A percentile compares a stretch with the other conserved stretches of the same genome.
These are phyloP conservation scores for Globisporangium takayamanum DNA, from an alignment of 352 stramenopile species.

Conservation along the genomic window DNA sequence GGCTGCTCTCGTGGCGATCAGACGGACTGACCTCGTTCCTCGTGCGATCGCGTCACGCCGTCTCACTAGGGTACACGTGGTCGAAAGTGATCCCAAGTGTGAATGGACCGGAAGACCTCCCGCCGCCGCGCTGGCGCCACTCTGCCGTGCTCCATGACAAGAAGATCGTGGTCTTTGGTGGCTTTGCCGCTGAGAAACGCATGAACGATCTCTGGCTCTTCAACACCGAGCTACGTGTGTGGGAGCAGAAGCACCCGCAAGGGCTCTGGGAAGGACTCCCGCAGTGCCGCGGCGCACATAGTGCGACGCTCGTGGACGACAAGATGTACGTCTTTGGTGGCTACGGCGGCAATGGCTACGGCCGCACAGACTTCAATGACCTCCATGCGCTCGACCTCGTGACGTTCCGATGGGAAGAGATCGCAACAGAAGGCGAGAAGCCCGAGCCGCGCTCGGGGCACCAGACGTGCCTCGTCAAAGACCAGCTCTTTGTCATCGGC, in stretches of 20 bases:
- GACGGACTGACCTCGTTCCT: background rate
- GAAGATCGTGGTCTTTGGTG: constrained; percentile 92
- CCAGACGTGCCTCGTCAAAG: constrained; percentile 84
- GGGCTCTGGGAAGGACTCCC: constrained; percentile 88
- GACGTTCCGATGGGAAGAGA: constrained; percentile 89
- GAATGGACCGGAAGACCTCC: constrained; percentile 45
- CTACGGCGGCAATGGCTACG: constrained; percentile 94
- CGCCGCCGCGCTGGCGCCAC: constrained; percentile 78
- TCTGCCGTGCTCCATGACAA: constrained; percentile 76
- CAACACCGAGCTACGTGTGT: constrained; percentile 90
- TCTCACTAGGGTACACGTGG: constrained; percentile 51
- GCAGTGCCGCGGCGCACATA: constrained; percentile 90
- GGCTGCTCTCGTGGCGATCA: background rate
- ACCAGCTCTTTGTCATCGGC: constrained; percentile 92
- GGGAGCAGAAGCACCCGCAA: constrained; percentile 88
- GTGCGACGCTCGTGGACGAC: constrained; percentile 76
- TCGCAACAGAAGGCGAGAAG: constrained; percentile 82
- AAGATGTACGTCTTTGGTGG: constrained; percentile 95
- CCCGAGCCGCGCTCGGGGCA: constrained; percentile 92
- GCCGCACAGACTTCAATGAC: constrained; percentile 94
- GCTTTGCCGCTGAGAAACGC: constrained; percentile 89
- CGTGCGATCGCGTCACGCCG: background rate
- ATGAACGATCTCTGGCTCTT: constrained; percentile 97
- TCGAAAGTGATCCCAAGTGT: constrained; percentile 41
- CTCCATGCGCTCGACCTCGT: constrained; percentile 88